phyloP scores from a whole-genome alignment of 1,284 basidiomycete species.

The Austroboletus novae-zelandiae region DNA sequence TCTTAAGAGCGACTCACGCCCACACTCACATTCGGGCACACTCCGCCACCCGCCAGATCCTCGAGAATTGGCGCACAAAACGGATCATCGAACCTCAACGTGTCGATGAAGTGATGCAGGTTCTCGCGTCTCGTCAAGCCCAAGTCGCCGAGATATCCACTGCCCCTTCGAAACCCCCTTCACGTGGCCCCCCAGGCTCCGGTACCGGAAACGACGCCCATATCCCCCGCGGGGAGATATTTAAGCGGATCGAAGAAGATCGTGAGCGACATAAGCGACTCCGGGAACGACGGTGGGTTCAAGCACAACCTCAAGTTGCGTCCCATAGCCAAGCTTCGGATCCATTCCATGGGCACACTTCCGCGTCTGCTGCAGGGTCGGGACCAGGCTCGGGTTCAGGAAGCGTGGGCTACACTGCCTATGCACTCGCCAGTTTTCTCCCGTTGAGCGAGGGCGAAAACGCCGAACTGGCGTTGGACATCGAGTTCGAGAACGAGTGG shows the following conservation, averaged over 20 bases:
- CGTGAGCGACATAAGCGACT: conserved; percentile 92
- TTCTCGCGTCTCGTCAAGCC: conserved; percentile 48
- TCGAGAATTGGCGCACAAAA: conserved; percentile 84
- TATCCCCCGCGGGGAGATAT: conserved; percentile 68
- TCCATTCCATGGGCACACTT: not conserved
- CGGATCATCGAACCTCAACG: conserved; percentile 77
- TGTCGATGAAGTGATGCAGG: conserved; percentile 62
- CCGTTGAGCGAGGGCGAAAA: conserved; percentile 34
- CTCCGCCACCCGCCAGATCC: conserved; percentile 51
- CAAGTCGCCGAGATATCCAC: conserved; percentile 27
- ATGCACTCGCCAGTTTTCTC: conserved; percentile 20
- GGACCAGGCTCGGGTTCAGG: not conserved
- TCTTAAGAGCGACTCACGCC: too few species aligned
- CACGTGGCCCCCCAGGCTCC: not conserved
- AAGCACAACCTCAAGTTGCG: conserved; percentile 44
- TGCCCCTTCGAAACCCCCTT: conserved; percentile 12
- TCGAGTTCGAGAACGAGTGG: conserved; percentile 87
- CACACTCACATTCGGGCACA: not conserved
- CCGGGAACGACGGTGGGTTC: conserved; percentile 90
- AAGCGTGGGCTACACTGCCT: conserved; percentile 2
- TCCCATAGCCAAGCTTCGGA: conserved; percentile 6
- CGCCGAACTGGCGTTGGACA: conserved; percentile 21
- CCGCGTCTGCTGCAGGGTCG: not conserved
- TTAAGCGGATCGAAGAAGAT: conserved; percentile 92
- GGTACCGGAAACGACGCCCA: conserved; percentile 9